Base-by-base conservation (phyloP, 2,329 filamentous ascomycete genomes). In the Acrodontium crateriforme region DNA sequence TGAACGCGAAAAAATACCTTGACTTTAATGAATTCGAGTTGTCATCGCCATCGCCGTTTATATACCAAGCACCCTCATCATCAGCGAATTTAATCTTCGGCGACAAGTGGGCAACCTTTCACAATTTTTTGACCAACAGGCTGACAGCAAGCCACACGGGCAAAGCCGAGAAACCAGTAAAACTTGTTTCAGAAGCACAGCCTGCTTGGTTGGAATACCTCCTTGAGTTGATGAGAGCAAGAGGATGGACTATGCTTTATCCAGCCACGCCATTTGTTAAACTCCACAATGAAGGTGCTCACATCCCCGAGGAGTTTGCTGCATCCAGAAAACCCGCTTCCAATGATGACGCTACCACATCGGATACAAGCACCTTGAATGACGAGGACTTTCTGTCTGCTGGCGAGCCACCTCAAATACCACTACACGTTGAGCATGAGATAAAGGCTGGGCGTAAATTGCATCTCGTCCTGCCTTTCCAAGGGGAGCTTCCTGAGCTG, bases 51-150 rank as follows among this genome's bases (percentile, higher is more conserved):
- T 66, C 69, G 0, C 64, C 78, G 0, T 91, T 92, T 45, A 60
- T 92, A 6, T 93, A 84, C 76, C 79, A 93, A 54, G 72, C 75
- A 2, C 85, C 87, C 4, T 79, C 74, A 39, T 81, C 77, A 46
- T 78, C 89, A 38, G 85, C 87, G 1, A 71, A 75, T 8, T 63
- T 98, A 7, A 77, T 87, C 49, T 74, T 89, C 31, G 84, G 85
- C 23, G 71, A 83, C 25, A 84, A 78, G 46, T 98, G 89, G 89
- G 59, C 70, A 9, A 81, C 92, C 41, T 66, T 93, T 7, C 84
- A 94, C 49, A 69, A 73, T 8, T 89, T 91, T 42, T 66, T 91
- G 2, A 70, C 78, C 8, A 65, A 69, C 25, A 62, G 74, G 5
- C 57, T 85, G 7, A 40, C 49, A 9, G 46, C 42, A 14, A 39